These are phyloP conservation scores for Telopea speciosissima DNA, from an alignment of 177 flowering plant species.

Conservation along the genomic window DNA sequence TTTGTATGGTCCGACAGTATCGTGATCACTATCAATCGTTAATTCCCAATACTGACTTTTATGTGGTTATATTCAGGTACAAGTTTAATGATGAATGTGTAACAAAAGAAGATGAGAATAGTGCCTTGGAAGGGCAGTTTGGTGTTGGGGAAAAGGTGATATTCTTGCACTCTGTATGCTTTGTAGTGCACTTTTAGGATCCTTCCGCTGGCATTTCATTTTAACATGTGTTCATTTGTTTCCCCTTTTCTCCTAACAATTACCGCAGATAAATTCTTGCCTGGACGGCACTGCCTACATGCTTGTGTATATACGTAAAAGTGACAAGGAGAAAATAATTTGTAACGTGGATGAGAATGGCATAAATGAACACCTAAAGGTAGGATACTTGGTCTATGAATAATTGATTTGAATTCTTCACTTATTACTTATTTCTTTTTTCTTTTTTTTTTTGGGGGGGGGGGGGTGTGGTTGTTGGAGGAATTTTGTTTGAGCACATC, in stretches of 20 bases:
- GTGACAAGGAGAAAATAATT: conserved; percentile 87
- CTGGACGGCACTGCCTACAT: conserved; percentile 84
- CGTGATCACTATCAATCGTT: not conserved
- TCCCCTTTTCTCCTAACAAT: conserved; percentile 27
- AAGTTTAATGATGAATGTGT: conserved; percentile 86
- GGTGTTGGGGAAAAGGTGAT: conserved; percentile 88
- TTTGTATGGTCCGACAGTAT: not conserved
- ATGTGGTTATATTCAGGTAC: conserved; percentile 32
- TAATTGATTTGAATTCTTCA: not conserved
- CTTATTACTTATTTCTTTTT: too few relatives aligned
- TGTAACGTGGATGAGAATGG: conserved; percentile 89
- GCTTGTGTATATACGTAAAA: conserved; percentile 92
- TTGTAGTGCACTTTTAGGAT: not conserved
- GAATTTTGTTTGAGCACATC: not conserved
- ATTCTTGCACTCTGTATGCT: not conserved
- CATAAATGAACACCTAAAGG: conserved; percentile 81
- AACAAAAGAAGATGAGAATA: conserved; percentile 71
- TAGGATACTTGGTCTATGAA: conserved; percentile 20
- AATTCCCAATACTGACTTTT: too few relatives aligned
- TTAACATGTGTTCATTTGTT: conserved; percentile 2
- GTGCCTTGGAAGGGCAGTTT: conserved; percentile 79
- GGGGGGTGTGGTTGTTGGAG: too few relatives aligned
- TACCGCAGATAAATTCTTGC: conserved; percentile 85
- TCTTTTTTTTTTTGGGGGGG: too few relatives aligned
- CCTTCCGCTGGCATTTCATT: not conserved